phyloP scores from a whole-genome alignment of 805 yeast species.

The Candida oleophila region DNA sequence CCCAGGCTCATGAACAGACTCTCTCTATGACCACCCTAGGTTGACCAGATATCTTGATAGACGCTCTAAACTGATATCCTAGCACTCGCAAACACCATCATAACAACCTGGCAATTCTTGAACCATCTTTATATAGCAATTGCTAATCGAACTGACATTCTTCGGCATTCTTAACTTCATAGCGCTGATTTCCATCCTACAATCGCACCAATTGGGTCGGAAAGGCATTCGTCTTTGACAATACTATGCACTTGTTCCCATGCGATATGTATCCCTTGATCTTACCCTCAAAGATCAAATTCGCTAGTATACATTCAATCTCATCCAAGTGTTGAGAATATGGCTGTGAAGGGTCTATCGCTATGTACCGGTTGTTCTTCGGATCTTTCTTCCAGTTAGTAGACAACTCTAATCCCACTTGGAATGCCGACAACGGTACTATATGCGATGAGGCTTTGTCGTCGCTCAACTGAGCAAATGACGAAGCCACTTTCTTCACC shows the following conservation, averaged over 20 bases:
- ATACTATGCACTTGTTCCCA: conserved; percentile 66
- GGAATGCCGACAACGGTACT: conserved; percentile 41
- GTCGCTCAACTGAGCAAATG: conserved; percentile 19
- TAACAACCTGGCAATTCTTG: no score
- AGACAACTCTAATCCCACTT: conserved; percentile 41
- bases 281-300: conserved; percentile 55
- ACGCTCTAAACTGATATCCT: no score
- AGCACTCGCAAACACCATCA: no score
- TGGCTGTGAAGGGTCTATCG: neutral
- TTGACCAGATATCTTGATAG: no score
- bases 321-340: conserved; percentile 41
- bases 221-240: conserved; percentile 74
- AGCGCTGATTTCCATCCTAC: neutral
- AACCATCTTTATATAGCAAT: no score
- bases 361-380: conserved; percentile 1
- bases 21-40: no score
- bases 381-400: conserved; percentile 11
- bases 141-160: no score
- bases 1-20: no score
- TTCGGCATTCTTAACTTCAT: no score
- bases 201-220: conserved; percentile 33
- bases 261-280: conserved; percentile 85
- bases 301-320: conserved; percentile 69
- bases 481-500: conserved; percentile 36
- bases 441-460: conserved; percentile 30